Evolutionary conservation across 495 filamentous ascomycete genomes (phyloP).

Genomic region (Lophiostoma macrostomum): DNA sequence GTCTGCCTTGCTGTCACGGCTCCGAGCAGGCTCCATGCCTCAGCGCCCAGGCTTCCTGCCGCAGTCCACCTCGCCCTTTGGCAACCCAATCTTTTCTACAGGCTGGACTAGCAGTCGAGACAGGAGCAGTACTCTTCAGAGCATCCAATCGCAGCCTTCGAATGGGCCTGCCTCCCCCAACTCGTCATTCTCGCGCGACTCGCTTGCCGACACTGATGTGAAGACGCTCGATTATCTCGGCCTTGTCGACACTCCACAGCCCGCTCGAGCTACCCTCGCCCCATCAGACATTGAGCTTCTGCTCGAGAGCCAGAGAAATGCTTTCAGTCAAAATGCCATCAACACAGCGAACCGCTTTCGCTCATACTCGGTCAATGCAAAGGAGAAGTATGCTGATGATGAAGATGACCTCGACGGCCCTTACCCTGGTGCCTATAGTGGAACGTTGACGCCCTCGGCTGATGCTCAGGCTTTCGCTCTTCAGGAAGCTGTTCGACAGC

Average conservation of each 20-base stretch:
- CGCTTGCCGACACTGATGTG: constrained; percentile 82
- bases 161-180: constrained; percentile 85
- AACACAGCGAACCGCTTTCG: constrained; percentile 84
- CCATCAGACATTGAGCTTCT: constrained; percentile 57
- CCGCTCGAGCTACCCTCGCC: constrained; percentile 65
- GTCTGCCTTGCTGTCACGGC: constrained; percentile 74
- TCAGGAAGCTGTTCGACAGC: constrained; percentile 85
- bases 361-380: constrained; percentile 97
- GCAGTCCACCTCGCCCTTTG: constrained; percentile 69
- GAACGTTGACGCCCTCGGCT: constrained; percentile 68
- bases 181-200: constrained; percentile 85
- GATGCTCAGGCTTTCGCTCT: constrained; percentile 74
- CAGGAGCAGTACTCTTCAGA: constrained; percentile 77
- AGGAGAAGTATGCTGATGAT: constrained; percentile 92
- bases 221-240: constrained; percentile 95
- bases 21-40: constrained; percentile 93
- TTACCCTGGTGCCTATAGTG: constrained; percentile 60
- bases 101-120: constrained; percentile 76
- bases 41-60: constrained; percentile 68
- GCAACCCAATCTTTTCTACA: constrained; percentile 82
- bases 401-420: constrained; percentile 67
- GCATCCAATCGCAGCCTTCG: constrained; percentile 67
- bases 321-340: constrained; percentile 59
- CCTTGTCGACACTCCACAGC: constrained; percentile 89
- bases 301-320: constrained; percentile 46